Evolutionary conservation across 768 basidiomycete genomes (phyloP).

Genomic region (Russula ochroleuca): DNA sequence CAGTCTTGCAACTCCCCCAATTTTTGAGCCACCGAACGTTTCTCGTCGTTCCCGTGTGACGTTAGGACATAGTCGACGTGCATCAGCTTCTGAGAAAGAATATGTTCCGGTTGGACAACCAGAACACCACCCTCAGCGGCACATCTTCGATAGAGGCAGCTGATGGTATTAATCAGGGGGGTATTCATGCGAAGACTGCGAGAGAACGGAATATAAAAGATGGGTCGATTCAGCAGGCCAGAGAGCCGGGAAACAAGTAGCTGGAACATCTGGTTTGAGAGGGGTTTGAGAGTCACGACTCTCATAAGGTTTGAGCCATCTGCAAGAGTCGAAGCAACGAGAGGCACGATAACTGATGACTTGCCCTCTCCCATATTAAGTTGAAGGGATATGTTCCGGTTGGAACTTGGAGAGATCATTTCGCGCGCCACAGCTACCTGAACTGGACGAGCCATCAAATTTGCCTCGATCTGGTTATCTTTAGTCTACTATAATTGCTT

Average conservation of each 20-base stretch:
- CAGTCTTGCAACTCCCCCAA: background rate
- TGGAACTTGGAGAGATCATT: conserved; percentile 46
- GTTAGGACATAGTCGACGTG: conserved; percentile 36
- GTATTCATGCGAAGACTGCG: conserved; percentile 35
- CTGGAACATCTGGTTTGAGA: conserved; percentile 47
- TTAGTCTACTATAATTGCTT: background rate
- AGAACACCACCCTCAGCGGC: conserved; percentile 40
- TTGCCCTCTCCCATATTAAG: too few species aligned
- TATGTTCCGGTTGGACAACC: conserved; percentile 50
- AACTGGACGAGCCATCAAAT: conserved; percentile 42
- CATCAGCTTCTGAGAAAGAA: conserved; percentile 49
- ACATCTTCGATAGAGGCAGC: conserved; percentile 39
- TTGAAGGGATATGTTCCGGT: too few species aligned
- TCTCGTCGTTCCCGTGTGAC: conserved; percentile 16
- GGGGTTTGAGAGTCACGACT: conserved; percentile 47
- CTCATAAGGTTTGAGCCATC: conserved; percentile 44
- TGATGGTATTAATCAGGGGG: conserved; percentile 30
- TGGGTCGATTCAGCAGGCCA: conserved; percentile 43
- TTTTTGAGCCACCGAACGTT: background rate
- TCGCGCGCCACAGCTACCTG: conserved; percentile 42
- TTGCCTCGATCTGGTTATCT: conserved; percentile 41
- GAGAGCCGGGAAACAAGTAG: conserved; percentile 42
- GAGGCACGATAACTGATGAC: too few species aligned
- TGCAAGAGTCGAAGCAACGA: conserved; percentile 38
- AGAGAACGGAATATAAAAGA: conserved; percentile 50